phyloP scores from a whole-genome alignment of 2,329 filamentous ascomycete genomes.

The Fusarium humuli region DNA sequence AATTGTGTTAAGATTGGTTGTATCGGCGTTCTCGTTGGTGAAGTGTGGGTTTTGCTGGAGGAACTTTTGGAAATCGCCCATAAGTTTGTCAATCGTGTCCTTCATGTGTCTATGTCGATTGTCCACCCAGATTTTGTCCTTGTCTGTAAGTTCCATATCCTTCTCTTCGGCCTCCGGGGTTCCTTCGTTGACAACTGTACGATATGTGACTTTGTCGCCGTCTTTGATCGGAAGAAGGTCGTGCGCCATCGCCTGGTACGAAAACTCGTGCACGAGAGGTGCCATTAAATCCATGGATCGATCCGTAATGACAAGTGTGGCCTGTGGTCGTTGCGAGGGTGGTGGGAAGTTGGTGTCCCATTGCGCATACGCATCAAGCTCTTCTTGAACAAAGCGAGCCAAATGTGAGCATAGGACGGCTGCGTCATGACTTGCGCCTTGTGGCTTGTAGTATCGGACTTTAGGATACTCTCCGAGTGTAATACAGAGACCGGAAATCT shows the following conservation, averaged over 20 bases:
- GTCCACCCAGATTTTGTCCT: conserved; percentile 94
- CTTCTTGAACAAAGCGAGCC: conserved; percentile 89
- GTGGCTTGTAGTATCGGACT: conserved; percentile 89
- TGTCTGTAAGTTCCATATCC: conserved; percentile 90
- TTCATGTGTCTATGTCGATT: conserved; percentile 98
- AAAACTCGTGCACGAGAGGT: conserved; percentile 93
- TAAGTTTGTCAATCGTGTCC: conserved; percentile 93
- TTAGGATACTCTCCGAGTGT: conserved; percentile 93
- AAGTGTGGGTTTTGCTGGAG: conserved; percentile 93
- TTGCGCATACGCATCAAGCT: conserved; percentile 89
- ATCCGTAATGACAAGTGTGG: conserved; percentile 87
- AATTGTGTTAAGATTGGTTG: conserved; percentile 87
- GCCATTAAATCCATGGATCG: conserved; percentile 92
- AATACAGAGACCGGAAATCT: conserved; percentile 77
- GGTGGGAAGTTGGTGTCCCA: conserved; percentile 88
- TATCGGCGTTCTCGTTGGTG: conserved; percentile 76
- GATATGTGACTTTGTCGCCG: conserved; percentile 87
- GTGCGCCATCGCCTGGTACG: conserved; percentile 98
- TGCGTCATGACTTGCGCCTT: conserved; percentile 82
- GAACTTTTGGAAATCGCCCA: conserved; percentile 92
- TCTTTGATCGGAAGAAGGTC: conserved; percentile 91
- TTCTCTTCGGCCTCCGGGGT: conserved; percentile 78
- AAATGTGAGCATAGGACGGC: conserved; percentile 88
- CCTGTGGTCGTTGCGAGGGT: conserved; percentile 79
- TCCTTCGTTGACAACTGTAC: conserved; percentile 81